phyloP scores from a whole-genome alignment of 2,329 filamentous ascomycete genomes.

The Tetracladium maxilliforme region DNA sequence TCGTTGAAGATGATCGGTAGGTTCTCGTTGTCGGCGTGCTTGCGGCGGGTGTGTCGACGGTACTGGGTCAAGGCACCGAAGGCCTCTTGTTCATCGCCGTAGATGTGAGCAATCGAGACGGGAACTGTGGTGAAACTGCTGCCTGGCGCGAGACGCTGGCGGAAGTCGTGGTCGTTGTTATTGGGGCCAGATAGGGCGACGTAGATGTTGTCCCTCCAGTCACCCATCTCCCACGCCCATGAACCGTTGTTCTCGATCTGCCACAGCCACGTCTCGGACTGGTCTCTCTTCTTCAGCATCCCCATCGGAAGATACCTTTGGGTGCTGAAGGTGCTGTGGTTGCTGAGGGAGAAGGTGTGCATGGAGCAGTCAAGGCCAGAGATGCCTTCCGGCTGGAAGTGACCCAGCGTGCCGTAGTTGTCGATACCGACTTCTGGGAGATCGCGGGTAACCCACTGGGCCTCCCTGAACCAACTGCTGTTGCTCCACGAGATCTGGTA shows the following conservation, averaged over 20 bases:
- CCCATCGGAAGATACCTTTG: conserved; percentile 15
- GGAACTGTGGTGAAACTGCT: conserved; percentile 11
- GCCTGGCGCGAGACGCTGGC: conserved; percentile 9
- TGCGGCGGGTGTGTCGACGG: conserved; percentile 13
- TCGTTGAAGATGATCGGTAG: conserved; percentile 21
- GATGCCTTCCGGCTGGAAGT: conserved; percentile 8
- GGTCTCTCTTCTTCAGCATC: conserved; percentile 8
- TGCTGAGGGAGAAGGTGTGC: conserved; percentile 10
- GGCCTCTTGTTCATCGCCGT: conserved; percentile 9
- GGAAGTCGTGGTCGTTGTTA: conserved; percentile 14
- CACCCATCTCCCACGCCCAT: conserved; percentile 20
- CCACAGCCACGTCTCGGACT: conserved; percentile 16
- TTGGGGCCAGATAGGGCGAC: conserved; percentile 13
- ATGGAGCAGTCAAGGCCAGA: conserved; percentile 7
- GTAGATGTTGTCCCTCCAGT: conserved; percentile 17
- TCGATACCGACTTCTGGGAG: conserved; percentile 15
- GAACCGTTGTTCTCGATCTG: conserved; percentile 19
- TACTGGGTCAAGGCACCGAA: conserved; percentile 15
- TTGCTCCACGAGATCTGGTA: conserved; percentile 11
- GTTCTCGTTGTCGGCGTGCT: conserved; percentile 13
- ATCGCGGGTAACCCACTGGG: conserved; percentile 13
- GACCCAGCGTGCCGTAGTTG: conserved; percentile 10
- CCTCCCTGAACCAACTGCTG: conserved; percentile 18
- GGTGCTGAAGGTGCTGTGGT: conserved; percentile 15
- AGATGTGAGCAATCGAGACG: conserved; percentile 10